Evolutionary conservation across 1,284 basidiomycete species (phyloP).

Genomic region (Paramarasmius palmivorus): DNA sequence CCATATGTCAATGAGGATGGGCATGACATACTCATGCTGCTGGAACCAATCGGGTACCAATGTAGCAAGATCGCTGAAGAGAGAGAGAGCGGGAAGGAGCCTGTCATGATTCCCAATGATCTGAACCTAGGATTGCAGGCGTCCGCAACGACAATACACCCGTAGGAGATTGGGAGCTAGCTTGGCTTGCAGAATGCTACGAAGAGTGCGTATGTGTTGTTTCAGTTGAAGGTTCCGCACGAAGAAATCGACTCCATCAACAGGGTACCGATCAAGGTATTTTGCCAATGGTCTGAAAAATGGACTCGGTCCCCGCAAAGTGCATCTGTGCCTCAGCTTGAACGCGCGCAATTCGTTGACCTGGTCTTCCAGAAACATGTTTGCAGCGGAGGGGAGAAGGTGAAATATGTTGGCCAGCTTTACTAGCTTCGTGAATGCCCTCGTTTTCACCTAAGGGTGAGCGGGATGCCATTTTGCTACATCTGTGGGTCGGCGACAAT

Average conservation of each 20-base stretch:
- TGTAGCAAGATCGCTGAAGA: constrained; percentile 78
- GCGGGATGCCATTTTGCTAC: constrained; percentile 76
- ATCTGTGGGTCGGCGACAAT: constrained; percentile 86
- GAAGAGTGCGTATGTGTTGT: constrained; percentile 76
- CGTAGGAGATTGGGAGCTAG: constrained; percentile 77
- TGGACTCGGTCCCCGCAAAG: constrained; percentile 86
- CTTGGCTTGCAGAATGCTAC: constrained; percentile 79
- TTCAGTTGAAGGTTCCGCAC: constrained; percentile 77
- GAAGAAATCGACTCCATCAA: constrained; percentile 85
- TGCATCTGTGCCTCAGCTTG: constrained; percentile 92
- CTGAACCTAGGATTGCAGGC: constrained; percentile 56
- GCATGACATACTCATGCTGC: constrained; percentile 64
- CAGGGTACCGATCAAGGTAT: constrained; percentile 90
- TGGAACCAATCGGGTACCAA: constrained; percentile 75
- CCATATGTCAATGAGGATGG: constrained; percentile 77
- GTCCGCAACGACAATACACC: constrained; percentile 73
- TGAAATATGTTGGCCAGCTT: constrained; percentile 97
- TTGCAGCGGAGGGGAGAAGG: constrained; percentile 89
- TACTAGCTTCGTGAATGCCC: constrained; percentile 90
- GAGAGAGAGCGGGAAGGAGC: constrained; percentile 68
- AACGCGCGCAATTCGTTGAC: constrained; percentile 88
- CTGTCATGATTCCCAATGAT: constrained; percentile 60
- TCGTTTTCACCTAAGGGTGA: constrained; percentile 87
- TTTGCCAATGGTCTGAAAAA: constrained; percentile 94
- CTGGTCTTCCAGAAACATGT: constrained; percentile 88